phyloP scores from a whole-genome alignment of 1,284 basidiomycete species.

The Fomitopsis betulina region DNA sequence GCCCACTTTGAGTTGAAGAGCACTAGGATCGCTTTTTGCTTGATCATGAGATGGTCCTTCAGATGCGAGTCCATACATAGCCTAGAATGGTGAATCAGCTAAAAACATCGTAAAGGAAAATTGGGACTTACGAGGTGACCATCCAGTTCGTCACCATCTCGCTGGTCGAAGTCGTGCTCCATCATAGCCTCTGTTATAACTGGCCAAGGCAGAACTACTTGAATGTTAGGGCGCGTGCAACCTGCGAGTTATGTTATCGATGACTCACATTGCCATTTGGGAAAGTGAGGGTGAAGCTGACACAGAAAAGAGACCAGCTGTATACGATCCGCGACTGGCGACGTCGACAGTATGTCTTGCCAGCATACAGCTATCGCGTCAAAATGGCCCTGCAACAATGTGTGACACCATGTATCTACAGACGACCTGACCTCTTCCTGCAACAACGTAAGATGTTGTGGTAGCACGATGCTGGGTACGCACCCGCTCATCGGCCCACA shows the following conservation, averaged over 20 bases:
- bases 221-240: neutral
- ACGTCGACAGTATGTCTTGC: conserved; percentile 52
- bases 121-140: conserved; percentile 14
- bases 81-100: conserved; percentile 26
- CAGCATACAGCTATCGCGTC: conserved; percentile 62
- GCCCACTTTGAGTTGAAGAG: conserved; percentile 43
- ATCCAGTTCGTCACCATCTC: conserved; percentile 36
- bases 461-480: neutral
- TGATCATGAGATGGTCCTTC: conserved; percentile 8
- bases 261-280: conserved; percentile 52
- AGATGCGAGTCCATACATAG: conserved; percentile 43
- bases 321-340: conserved; percentile 51
- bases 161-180: conserved; percentile 48
- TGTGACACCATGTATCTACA: conserved; percentile 50
- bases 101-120: neutral
- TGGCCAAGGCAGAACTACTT: conserved; percentile 58
- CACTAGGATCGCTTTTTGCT: conserved; percentile 38
- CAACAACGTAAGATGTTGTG: conserved; percentile 7
- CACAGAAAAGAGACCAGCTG: conserved; percentile 57
- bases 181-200: conserved; percentile 51
- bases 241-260: neutral
- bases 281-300: conserved; percentile 61
- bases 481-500: conserved; percentile 64
- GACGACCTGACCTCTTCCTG: conserved; percentile 65
- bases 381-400: conserved; percentile 58